Conservation (phyloP, 768 basidiomycete genomes). For the Filobasidium floriforme region DNA sequence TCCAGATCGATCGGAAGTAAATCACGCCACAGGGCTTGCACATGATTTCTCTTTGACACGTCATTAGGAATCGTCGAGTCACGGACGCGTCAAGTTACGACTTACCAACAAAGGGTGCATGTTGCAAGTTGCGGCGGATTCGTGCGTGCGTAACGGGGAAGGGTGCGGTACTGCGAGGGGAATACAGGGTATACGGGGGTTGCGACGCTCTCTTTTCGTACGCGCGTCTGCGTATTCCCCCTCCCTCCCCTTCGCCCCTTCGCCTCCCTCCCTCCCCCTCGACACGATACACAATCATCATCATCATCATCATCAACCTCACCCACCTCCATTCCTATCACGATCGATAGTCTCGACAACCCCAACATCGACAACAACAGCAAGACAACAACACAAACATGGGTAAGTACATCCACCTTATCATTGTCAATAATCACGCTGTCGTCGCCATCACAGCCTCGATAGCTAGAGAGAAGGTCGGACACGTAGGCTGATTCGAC, state of each 20-base stretch:
- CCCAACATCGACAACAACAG: constrained; percentile 5
- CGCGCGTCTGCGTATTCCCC: not conserved
- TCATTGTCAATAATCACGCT: not conserved
- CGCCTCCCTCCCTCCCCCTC: not conserved
- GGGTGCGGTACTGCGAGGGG: no score
- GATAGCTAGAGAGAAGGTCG: not conserved
- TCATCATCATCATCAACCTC: constrained; percentile 1
- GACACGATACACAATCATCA: not conserved
- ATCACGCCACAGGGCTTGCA: no score
- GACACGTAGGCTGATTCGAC: not conserved
- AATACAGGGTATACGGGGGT: no score
- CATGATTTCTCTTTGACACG: no score
- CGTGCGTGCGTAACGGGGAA: no score
- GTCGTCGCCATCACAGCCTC: not conserved
- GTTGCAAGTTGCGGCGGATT: no score
- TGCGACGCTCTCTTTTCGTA: no score
- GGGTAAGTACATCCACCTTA: constrained; percentile 10
- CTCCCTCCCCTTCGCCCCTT: not conserved
- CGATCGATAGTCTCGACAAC: not conserved
- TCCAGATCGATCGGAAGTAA: no score
- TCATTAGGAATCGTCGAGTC: no score
- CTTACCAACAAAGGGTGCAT: no score
- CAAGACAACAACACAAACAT: not conserved
- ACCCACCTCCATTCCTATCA: constrained; percentile 5
- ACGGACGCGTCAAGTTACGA: no score